Evolutionary conservation across 306 rosid genomes (phyloP), one percentile per base, ranked within the genome.

Genomic region (Trichosanthes cucumerina): DNA sequence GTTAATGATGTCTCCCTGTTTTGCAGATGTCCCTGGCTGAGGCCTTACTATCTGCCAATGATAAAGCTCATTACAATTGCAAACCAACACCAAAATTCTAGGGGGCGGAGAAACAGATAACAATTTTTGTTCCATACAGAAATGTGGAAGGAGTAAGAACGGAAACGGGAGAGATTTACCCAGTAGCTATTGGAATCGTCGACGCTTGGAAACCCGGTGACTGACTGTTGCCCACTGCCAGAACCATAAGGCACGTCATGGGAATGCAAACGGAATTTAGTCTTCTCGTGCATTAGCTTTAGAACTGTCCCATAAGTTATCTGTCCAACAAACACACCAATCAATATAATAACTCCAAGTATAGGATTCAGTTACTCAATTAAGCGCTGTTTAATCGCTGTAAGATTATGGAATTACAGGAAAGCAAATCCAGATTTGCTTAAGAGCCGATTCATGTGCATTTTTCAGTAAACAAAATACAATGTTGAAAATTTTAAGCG

Each of bases 161-260:
- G 33, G 5, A 41, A 31, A n/a, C 36, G 76, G 56, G 21, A 49
- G 9, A 46, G 56, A 70, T 14, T 70, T 89, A 93, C 99, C 99
- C 99, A 96, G 78, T 96, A 96, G 88, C 99, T 96, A 77, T 93
- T 96, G 75, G 94, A 18, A 89, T 96, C 99, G 14, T 96, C 98
- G 19, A 96, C 94, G 38, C 34, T 83, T 13, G 93, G 97, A 81
- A 89, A 96, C 18, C 99, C 97, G 28, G 99, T 96, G 64, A 96
- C 96, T 0, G 99, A 96, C 83, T 96, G 98, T 78, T 96, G 99
- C n/a, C 99, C 99, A 81, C 99, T 96, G 3, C 99, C 99, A 80
- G 99, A 96, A 81, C 99, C 99, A 77, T 96, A 96, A 0, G 99
- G 99, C 57, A 96, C 98, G 36, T 96, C 99, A 57, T 96, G 99